phyloP scores from a whole-genome alignment of 257 asterid genomes.

The Nicotiana undulata region DNA sequence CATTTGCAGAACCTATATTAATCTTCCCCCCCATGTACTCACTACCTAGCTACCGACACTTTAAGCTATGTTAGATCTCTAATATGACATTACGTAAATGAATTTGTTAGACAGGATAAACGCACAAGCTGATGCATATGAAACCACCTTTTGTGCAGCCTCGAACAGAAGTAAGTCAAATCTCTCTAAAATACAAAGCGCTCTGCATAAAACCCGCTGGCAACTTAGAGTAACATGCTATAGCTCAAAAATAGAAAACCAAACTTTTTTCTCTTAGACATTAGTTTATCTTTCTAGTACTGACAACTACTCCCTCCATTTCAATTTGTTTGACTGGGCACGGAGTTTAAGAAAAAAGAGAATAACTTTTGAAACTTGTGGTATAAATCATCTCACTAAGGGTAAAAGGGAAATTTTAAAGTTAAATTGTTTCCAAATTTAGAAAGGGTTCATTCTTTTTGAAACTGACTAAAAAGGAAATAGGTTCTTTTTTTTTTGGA shows the following conservation, averaged over 20 bases:
- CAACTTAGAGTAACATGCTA: not conserved
- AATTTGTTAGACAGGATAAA: not conserved
- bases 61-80: not conserved
- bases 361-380: too few relatives aligned
- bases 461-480: too few relatives aligned
- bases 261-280: not conserved
- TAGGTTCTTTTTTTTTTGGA: too few relatives aligned
- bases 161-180: not conserved
- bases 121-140: not conserved
- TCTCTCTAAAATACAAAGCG: not conserved
- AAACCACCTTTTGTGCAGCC: not conserved
- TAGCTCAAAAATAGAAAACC: not conserved
- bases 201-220: not conserved
- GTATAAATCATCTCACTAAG: too few relatives aligned
- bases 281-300: not conserved
- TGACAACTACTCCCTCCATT: not conserved
- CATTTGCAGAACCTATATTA: not conserved
- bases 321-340: too few relatives aligned
- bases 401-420: too few relatives aligned
- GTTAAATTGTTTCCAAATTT: too few relatives aligned
- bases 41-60: not conserved
- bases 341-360: too few relatives aligned
- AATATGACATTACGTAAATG: not conserved
- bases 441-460: too few relatives aligned
- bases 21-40: not conserved